phyloP scores from a whole-genome alignment of 2,329 filamentous ascomycete genomes.

The Paramyrothecium sp. region DNA sequence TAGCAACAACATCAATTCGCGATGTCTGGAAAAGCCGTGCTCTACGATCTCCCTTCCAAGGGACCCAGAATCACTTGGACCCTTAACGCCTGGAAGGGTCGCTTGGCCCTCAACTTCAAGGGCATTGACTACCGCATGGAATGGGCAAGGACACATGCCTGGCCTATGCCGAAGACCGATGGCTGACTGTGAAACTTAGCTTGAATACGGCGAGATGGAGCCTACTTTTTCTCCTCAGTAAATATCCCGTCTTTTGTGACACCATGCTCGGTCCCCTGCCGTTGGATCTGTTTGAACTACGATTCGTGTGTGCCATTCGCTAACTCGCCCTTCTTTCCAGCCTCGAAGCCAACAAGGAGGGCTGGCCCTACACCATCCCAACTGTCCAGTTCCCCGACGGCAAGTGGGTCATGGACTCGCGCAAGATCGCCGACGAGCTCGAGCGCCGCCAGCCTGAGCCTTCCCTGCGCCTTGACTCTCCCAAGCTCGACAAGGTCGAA shows the following conservation, averaged over 20 bases:
- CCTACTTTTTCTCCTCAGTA: conserved; percentile 54
- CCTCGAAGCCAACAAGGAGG: conserved; percentile 14
- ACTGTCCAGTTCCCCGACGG: conserved; percentile 54
- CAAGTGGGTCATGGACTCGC: conserved; percentile 63
- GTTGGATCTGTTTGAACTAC: not conserved
- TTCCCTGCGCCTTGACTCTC: conserved; percentile 55
- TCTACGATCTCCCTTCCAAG: conserved; percentile 64
- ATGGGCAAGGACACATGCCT: conserved; percentile 42
- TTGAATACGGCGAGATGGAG: conserved; percentile 66
- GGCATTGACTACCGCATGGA: conserved; percentile 64
- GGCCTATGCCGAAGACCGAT: no score
- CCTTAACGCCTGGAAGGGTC: conserved; percentile 69
- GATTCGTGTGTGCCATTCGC: not conserved
- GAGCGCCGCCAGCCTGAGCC: conserved; percentile 60
- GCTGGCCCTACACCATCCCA: conserved; percentile 39
- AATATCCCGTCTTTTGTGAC: conserved; percentile 14
- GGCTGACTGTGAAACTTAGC: conserved; percentile 17
- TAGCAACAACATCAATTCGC: not conserved
- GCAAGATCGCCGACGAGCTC: conserved; percentile 55
- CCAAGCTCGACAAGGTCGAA: conserved; percentile 43
- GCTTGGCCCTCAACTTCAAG: conserved; percentile 67
- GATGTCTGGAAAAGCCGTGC: conserved; percentile 40
- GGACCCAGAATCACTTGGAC: conserved; percentile 54
- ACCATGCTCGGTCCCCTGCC: not conserved
- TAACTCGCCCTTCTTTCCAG: conserved; percentile 5